A percentile compares a stretch with the other conserved stretches of the same genome.
Conservation (phyloP, 768 basidiomycete species). For the Pleurotus citrinopileatus region DNA sequence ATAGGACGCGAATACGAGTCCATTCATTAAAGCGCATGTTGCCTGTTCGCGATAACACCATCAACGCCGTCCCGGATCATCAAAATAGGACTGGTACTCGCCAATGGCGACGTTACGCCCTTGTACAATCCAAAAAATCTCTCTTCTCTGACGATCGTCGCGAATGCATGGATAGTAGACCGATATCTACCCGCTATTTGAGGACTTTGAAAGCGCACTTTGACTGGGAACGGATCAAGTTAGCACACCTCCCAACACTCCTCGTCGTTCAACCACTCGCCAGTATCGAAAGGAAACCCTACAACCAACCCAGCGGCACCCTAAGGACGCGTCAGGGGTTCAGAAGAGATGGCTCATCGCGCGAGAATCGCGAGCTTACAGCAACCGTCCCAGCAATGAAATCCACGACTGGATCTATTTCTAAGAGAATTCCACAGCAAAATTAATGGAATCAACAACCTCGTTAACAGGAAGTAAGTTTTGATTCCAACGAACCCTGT, state of each 20-base stretch:
- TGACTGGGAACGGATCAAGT: conserved; percentile 44
- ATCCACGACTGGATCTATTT: conserved; percentile 64
- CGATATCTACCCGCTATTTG: conserved; percentile 52
- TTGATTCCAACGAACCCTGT: conserved; percentile 2
- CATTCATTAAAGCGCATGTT: conserved; percentile 75
- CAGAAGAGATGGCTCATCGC: background rate
- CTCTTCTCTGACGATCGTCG: conserved; percentile 70
- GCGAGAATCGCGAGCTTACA: conserved; percentile 11
- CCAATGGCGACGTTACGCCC: conserved; percentile 79
- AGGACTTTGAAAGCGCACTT: conserved; percentile 78
- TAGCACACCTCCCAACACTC: background rate
- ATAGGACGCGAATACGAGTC: conserved; percentile 84
- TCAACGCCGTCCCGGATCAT: background rate
- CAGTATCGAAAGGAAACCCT: conserved; percentile 79
- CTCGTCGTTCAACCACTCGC: conserved; percentile 23
- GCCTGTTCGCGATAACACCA: conserved; percentile 35
- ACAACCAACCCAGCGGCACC: conserved; percentile 67
- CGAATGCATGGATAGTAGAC: conserved; percentile 63
- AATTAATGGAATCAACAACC: background rate
- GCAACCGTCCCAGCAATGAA: conserved; percentile 78
- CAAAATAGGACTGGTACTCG: conserved; percentile 27
- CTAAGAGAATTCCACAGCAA: conserved; percentile 15
- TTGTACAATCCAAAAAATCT: conserved; percentile 67
- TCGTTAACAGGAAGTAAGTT: conserved; percentile 2
- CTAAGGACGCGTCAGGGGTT: conserved; percentile 21